A percentile compares a stretch with the other conserved stretches of the same genome.
Conservation (phyloP, 176 grass and related monocot genomes). For the Oryza glaberrima region DNA sequence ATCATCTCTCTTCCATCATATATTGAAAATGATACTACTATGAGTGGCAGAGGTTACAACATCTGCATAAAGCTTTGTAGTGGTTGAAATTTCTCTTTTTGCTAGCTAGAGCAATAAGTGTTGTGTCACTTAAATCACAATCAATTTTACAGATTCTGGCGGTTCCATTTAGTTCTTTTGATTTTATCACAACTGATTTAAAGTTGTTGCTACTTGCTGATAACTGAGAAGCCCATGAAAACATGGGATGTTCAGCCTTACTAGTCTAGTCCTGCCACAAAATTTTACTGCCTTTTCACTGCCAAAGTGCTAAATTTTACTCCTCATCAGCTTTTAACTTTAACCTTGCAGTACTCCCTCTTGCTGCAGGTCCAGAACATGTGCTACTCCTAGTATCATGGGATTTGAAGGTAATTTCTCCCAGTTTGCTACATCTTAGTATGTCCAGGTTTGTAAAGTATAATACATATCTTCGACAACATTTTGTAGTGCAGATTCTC, state of each 20-base stretch:
- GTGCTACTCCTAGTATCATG: background rate
- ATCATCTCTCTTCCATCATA: background rate
- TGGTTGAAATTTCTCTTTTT: background rate
- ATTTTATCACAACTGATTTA: background rate
- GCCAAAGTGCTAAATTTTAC: background rate
- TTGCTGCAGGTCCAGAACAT: background rate
- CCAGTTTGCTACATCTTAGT: background rate
- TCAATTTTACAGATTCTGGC: background rate
- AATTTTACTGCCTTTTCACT: background rate
- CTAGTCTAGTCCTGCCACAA: background rate
- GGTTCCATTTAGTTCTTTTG: background rate
- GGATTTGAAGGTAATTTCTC: background rate
- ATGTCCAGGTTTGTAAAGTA: too few species aligned
- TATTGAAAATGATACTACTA: background rate
- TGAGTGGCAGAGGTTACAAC: background rate
- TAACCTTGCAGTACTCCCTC: background rate
- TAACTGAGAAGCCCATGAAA: background rate
- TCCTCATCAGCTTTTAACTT: conserved; percentile 11
- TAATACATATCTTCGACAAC: background rate
- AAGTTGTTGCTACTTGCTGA: background rate
- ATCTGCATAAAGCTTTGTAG: background rate
- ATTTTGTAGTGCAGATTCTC: background rate
- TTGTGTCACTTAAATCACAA: background rate
- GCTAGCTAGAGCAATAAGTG: background rate
- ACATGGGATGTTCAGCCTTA: background rate